phyloP scores from a whole-genome alignment of 2,329 filamentous ascomycete species.

The Trichoderma oligosporum region DNA sequence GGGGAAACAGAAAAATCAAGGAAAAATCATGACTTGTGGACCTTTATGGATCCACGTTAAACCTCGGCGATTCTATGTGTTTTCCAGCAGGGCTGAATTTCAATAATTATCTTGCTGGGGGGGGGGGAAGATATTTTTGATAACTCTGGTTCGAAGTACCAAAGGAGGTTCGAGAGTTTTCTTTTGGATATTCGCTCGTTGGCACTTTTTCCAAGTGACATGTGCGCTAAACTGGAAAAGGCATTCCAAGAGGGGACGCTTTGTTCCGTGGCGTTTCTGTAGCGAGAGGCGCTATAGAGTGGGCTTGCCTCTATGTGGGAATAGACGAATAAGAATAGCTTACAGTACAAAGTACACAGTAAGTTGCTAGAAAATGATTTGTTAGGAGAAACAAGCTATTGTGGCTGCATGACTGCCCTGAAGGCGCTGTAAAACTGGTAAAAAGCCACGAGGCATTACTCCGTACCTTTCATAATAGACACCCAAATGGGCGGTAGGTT shows the following conservation, averaged over 20 bases:
- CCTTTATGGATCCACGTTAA: neutral
- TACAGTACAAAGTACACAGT: too few relatives aligned
- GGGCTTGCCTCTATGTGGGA: neutral
- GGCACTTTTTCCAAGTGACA: neutral
- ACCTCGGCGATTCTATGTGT: neutral
- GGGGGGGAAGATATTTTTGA: neutral
- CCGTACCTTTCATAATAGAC: too few relatives aligned
- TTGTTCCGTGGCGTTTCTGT: neutral
- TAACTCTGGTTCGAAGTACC: too few relatives aligned
- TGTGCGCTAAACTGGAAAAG: slow-evolving; percentile 9
- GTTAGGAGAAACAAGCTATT: neutral
- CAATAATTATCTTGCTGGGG: neutral
- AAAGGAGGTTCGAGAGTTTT: slow-evolving; percentile 5
- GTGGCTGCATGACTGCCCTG: slow-evolving; percentile 10
- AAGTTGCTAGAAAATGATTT: neutral
- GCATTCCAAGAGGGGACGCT: slow-evolving; percentile 7
- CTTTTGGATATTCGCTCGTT: too few relatives aligned
- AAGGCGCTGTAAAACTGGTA: neutral
- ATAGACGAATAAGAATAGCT: too few relatives aligned
- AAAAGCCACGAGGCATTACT: neutral
- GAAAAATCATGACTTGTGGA: neutral
- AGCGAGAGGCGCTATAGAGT: slow-evolving; percentile 3
- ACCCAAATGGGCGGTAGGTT: neutral
- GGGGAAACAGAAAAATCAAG: slow-evolving; percentile 1
- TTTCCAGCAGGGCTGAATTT: neutral